These are phyloP conservation scores for Mortierella sp. DNA, from an alignment of 371 early-diverging fungal species.

Conservation along the genomic window DNA sequence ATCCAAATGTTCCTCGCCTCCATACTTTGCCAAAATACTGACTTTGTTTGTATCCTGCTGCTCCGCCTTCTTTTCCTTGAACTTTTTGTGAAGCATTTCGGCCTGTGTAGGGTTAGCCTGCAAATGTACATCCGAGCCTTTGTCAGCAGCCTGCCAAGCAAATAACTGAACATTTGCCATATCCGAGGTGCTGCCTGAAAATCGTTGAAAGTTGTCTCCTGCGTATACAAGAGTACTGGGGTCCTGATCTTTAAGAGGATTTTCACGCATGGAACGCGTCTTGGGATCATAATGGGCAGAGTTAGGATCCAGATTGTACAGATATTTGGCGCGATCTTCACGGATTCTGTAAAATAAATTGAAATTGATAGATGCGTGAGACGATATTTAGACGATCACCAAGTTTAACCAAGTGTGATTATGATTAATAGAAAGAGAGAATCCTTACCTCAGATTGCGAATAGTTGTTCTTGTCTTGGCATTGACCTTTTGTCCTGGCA, in stretches of 20 bases:
- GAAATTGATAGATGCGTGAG: not conserved
- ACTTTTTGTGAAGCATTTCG: slow-evolving; percentile 89
- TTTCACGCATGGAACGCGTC: slow-evolving; percentile 98
- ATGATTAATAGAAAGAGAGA: not conserved
- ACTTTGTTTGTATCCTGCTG: slow-evolving; percentile 78
- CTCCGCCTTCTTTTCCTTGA: slow-evolving; percentile 84
- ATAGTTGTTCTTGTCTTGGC: slow-evolving; percentile 94
- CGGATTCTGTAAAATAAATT: slow-evolving; percentile 77
- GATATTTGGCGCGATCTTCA: slow-evolving; percentile 98
- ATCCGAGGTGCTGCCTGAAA: slow-evolving; percentile 86
- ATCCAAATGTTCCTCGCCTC: slow-evolving; percentile 94
- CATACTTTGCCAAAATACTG: slow-evolving; percentile 90
- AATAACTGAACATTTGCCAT: slow-evolving; percentile 90
- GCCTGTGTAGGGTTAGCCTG: slow-evolving; percentile 97
- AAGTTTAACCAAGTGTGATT: not conserved
- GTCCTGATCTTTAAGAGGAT: slow-evolving; percentile 82
- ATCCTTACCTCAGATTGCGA: slow-evolving; percentile 86
- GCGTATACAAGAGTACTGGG: slow-evolving; percentile 72
- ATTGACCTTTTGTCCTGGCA: slow-evolving; percentile 92
- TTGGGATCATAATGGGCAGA: slow-evolving; percentile 99
- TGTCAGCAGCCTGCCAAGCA: slow-evolving; percentile 93
- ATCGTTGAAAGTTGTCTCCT: slow-evolving; percentile 95
- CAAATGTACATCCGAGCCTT: slow-evolving; percentile 87
- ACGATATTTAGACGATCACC: not conserved
- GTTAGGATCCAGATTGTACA: slow-evolving; percentile 93